Base-by-base conservation (phyloP, 495 filamentous ascomycete species). In the Friedmanniomyces endolithicus region DNA sequence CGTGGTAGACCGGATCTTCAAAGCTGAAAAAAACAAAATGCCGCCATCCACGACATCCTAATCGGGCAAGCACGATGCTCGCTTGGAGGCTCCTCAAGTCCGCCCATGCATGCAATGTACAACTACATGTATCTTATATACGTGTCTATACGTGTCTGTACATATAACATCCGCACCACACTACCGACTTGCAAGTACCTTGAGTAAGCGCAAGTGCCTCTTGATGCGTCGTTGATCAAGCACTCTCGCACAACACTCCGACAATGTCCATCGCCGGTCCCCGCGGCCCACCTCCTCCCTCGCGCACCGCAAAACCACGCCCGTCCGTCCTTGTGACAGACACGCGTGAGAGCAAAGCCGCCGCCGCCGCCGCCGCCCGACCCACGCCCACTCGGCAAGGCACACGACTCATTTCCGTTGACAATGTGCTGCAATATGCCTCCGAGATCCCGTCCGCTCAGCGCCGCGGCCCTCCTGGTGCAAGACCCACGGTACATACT, bases 381-480 rank as follows among this genome's bases (percentile, higher is more conserved):
- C 78, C 40, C 34, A 8, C 37, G 19, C 8, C 54, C 8, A 27
- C 35, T 33, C 58, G 65, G 23, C 52, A 60, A 6, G 60, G 60
- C 41, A 89, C 84, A 56, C 87, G 89, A 45, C 82, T 92, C 67
- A 87, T 98, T 60, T 94, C 87, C 12, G 94, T 99, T 64, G 92
- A 99, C 69, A 95, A 88, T 63, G 83, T 97, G 55, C 82, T 99
- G 2, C 88, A 94, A 69, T 86, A 94, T 71, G 81, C 88, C 53
- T 94, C 87, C 33, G 90, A 99, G 61, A 87, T 99, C 6, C 94
- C 92, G 19, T 97, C 92, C 0, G 89, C 87, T 68, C 90, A 97
- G 68, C 87, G 88, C 37, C 82, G 92, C 3, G 75, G 80, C 19
- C 85, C 87, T 0, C 78, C 83, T 20, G 75, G 76, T 14, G 71